Conservation (phyloP, 2,329 filamentous ascomycete genomes). For the Rutstroemia sydowiana region DNA sequence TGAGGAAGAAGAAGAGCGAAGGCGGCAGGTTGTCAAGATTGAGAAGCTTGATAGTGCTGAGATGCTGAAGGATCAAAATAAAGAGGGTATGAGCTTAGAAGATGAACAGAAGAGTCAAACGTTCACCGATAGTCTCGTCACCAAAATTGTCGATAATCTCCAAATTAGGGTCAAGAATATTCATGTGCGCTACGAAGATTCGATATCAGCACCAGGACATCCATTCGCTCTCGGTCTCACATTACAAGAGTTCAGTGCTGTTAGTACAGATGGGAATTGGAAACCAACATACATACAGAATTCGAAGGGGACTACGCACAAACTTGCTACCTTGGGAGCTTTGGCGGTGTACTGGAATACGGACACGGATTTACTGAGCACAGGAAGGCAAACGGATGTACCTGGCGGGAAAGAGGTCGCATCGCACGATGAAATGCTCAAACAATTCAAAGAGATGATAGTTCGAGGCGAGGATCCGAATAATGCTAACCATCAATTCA, state of each 20-base stretch:
- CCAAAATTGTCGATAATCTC: slow-evolving; percentile 96
- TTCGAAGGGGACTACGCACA: slow-evolving; percentile 75
- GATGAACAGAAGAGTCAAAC: slow-evolving; percentile 97
- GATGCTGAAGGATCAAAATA: slow-evolving; percentile 81
- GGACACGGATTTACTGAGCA: slow-evolving; percentile 75
- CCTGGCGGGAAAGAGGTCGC: slow-evolving; percentile 51
- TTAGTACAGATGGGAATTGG: slow-evolving; percentile 94
- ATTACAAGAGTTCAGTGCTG: slow-evolving; percentile 90
- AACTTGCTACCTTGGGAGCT: slow-evolving; percentile 83
- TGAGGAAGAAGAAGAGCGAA: slow-evolving; percentile 80
- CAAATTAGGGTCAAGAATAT: slow-evolving; percentile 98
- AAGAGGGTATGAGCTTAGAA: slow-evolving; percentile 88
- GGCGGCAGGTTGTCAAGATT: slow-evolving; percentile 91
- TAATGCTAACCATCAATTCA: slow-evolving; percentile 69
- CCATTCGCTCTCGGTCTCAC: slow-evolving; percentile 91
- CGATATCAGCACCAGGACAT: slow-evolving; percentile 88
- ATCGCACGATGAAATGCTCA: slow-evolving; percentile 68
- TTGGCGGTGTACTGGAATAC: slow-evolving; percentile 98
- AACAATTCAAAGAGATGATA: slow-evolving; percentile 72
- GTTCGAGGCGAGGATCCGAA: slow-evolving; percentile 56
- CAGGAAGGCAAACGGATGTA: slow-evolving; percentile 64
- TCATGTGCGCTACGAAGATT: slow-evolving; percentile 95
- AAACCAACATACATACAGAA: slow-evolving; percentile 93
- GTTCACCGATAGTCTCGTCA: slow-evolving; percentile 89
- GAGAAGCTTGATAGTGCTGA: slow-evolving; percentile 97